These are phyloP conservation scores for Botryotinia calthae DNA, from an alignment of 2,329 filamentous ascomycete species.

Conservation along the genomic window DNA sequence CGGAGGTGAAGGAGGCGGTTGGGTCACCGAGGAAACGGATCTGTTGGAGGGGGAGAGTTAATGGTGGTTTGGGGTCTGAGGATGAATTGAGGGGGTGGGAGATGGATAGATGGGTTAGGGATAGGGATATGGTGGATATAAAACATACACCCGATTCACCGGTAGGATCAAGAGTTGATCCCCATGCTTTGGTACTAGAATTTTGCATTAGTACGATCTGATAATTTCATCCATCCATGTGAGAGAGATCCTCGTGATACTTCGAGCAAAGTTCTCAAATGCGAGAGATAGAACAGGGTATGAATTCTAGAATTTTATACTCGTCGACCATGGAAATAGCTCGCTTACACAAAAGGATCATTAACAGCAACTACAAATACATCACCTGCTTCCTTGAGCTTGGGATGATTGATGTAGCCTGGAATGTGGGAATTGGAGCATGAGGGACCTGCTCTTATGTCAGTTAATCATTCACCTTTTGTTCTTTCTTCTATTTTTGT, in stretches of 20 bases:
- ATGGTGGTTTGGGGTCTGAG: not conserved
- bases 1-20: conserved; percentile 74
- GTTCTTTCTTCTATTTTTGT: not conserved
- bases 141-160: conserved; percentile 72
- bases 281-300: not conserved
- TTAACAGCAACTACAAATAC: conserved; percentile 93
- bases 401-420: conserved; percentile 77
- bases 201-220: not conserved
- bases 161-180: conserved; percentile 69
- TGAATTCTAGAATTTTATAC: too few species aligned
- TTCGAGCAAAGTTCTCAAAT: not conserved
- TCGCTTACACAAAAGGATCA: conserved; percentile 83
- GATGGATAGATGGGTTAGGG: conserved; percentile 16
- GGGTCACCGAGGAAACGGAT: conserved; percentile 89
- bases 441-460: conserved; percentile 48
- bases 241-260: not conserved
- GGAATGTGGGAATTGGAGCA: conserved; percentile 75
- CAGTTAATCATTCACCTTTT: not conserved
- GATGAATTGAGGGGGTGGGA: not conserved
- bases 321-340: not conserved
- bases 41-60: conserved; percentile 46
- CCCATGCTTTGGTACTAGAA: conserved; percentile 85
- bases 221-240: not conserved
- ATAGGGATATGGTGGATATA: conserved; percentile 69
- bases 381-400: conserved; percentile 74